Evolutionary conservation across 768 basidiomycete species (phyloP).

Genomic region (Chalciporus pseudorubinellus): DNA sequence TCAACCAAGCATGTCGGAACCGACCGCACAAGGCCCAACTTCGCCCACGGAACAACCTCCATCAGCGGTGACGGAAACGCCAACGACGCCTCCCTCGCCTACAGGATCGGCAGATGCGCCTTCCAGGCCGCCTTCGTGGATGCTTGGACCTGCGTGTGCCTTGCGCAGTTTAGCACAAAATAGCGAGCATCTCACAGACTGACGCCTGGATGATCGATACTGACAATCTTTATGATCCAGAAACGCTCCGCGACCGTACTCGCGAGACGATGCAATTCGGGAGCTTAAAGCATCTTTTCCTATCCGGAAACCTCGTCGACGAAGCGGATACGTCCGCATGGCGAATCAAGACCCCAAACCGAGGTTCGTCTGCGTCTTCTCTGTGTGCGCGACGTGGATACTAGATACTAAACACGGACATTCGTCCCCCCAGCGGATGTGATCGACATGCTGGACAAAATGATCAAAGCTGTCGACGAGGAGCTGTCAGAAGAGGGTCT

Average conservation of each 20-base stretch:
- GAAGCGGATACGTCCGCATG: too few relatives aligned
- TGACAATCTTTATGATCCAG: conserved; percentile 6
- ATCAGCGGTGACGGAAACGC: neutral
- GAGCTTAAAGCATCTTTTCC: conserved; percentile 16
- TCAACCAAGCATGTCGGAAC: neutral
- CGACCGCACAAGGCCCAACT: neutral
- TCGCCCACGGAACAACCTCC: neutral
- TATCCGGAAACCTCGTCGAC: conserved; percentile 14
- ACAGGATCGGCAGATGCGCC: neutral
- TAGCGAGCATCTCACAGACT: neutral
- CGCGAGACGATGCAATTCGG: conserved; percentile 7
- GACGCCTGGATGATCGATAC: neutral
- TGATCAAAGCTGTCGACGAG: conserved; percentile 17
- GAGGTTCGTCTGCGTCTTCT: conserved; percentile 7
- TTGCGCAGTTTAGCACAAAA: conserved; percentile 19
- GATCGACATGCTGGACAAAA: conserved; percentile 14
- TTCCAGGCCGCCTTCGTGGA: conserved; percentile 13
- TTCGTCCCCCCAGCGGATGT: conserved; percentile 10
- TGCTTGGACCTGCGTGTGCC: too few relatives aligned
- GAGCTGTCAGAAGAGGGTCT: too few relatives aligned
- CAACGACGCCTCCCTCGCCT: neutral
- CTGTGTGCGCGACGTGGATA: too few relatives aligned
- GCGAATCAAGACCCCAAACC: too few relatives aligned
- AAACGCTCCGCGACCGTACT: conserved; percentile 2
- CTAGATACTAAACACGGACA: too few relatives aligned